Evolutionary conservation across 1,139 yeast genomes (phyloP), one percentile per base, ranked within the genome.

Genomic region (Geotrichum reessii): DNA sequence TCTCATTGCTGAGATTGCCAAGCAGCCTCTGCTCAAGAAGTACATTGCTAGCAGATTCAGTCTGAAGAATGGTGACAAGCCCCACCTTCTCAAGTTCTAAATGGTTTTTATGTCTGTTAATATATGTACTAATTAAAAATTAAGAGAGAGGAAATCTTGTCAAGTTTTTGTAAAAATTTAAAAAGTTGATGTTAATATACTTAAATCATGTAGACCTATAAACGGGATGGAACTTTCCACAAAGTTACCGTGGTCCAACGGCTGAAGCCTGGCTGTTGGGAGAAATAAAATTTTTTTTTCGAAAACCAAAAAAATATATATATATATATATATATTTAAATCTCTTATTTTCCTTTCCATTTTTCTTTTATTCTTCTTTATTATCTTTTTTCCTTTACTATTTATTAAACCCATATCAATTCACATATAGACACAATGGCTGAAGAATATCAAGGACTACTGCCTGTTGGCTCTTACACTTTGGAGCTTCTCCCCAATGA

Each of bases 41-140:
- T 93, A 93, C 89, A 87, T 93, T 79, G 87, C 97, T 72, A 80
- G 97, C 74, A 82, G 96, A 71, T 93, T 93, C 93, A 87, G 97
- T 73, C 87, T 95, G 81, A 92, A 91, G 90, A 86, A 83, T 82
- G 99, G 99, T 81, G 99, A 93, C 85, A 91, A 83, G 81, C 99
- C 99, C 76, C 99, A 93, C 82, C 87, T 89, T 79, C 91, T 93
- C 87, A 90, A 89, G 84, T 93, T 93, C 81, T 93, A 90, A 87
- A 56, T 40, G 57, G 47, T 57, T 52, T 52, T 58, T 50, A 50
- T 53, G 52, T 57, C 53, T 52, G 58, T 50, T 52, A 33, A 53
- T 24, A 49, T 53, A 47, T 42, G 50, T 49, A 50, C 54, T 49
- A 52, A 56, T 50, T 52, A 52, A 55, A 55, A 55, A 50, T 49